These are phyloP conservation scores for Blastobotrys indianensis DNA, from an alignment of 1,139 yeast species.

Conservation along the genomic window DNA sequence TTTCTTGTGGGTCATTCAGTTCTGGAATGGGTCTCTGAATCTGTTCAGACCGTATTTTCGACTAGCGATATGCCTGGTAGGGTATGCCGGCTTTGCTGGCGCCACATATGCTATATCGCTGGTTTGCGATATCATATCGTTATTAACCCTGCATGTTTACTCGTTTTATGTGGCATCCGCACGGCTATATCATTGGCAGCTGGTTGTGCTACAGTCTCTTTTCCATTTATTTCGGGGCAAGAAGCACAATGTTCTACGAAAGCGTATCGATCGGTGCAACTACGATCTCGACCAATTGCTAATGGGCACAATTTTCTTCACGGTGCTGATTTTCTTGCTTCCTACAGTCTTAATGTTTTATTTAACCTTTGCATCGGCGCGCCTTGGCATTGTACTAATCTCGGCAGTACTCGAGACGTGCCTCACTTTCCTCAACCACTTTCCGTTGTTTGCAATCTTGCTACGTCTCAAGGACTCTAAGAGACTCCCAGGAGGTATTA, in stretches of 20 bases:
- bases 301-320: slow-evolving; percentile 82
- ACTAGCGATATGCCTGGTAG: slow-evolving; percentile 34
- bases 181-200: slow-evolving; percentile 70
- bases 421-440: slow-evolving; percentile 66
- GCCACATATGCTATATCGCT: slow-evolving; percentile 65
- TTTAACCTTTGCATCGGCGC: slow-evolving; percentile 57
- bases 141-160: slow-evolving; percentile 65
- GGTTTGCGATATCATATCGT: slow-evolving; percentile 55
- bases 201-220: slow-evolving; percentile 61
- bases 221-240: slow-evolving; percentile 87
- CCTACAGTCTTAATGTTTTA: slow-evolving; percentile 91
- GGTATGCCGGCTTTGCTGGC: slow-evolving; percentile 46
- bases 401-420: slow-evolving; percentile 55
- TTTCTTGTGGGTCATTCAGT: slow-evolving; percentile 74
- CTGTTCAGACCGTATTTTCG: slow-evolving; percentile 33
- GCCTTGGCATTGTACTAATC: slow-evolving; percentile 47
- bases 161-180: slow-evolving; percentile 77
- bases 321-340: slow-evolving; percentile 65
- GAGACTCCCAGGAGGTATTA: slow-evolving; percentile 86
- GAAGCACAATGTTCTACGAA: slow-evolving; percentile 74
- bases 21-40: slow-evolving; percentile 44
- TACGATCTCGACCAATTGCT: slow-evolving; percentile 83
- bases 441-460: slow-evolving; percentile 78
- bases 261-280: slow-evolving; percentile 78
- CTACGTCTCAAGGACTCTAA: slow-evolving; percentile 74